Conservation (phyloP, 2,329 filamentous ascomycete genomes). For the Pyrenochaeta sp. region DNA sequence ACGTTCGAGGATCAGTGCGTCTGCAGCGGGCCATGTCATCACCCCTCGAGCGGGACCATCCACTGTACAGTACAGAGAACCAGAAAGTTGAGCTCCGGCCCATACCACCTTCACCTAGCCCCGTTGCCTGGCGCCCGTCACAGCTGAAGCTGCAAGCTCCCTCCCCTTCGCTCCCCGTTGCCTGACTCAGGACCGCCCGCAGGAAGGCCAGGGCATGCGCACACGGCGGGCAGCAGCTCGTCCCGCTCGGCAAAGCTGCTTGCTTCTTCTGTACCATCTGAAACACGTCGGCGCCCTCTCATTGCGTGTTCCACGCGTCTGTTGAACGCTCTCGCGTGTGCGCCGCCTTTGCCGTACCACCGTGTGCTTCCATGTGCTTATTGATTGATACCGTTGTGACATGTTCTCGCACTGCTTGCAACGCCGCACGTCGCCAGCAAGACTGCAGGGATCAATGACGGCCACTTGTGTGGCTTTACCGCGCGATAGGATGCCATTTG, state of each 20-base stretch:
- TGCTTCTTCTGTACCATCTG: slow-evolving; percentile 38
- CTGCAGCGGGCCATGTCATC: slow-evolving; percentile 6
- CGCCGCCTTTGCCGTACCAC: slow-evolving; percentile 34
- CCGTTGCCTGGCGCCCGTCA: background rate
- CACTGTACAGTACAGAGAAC: background rate
- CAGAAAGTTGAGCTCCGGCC: background rate
- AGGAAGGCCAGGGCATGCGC: slow-evolving; percentile 16
- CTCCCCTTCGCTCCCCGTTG: slow-evolving; percentile 4
- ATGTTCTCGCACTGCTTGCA: background rate
- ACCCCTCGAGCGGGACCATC: slow-evolving; percentile 6
- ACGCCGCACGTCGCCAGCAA: slow-evolving; percentile 2
- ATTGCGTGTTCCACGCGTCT: slow-evolving; percentile 40
- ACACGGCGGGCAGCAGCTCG: slow-evolving; percentile 20
- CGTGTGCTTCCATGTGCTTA: slow-evolving; percentile 21
- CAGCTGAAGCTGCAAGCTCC: background rate
- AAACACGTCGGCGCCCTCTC: slow-evolving; percentile 37
- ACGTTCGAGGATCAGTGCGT: slow-evolving; percentile 17
- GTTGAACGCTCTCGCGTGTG: slow-evolving; percentile 42
- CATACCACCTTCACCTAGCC: background rate
- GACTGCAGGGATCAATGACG: background rate
- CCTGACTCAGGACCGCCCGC: slow-evolving; percentile 23
- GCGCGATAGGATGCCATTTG: background rate
- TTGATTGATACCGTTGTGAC: slow-evolving; percentile 21
- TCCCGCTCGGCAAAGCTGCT: slow-evolving; percentile 29
- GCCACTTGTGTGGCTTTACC: background rate